Percentiles rank a stretch among this genome's conserved stretches.
Conservation (phyloP, 805 yeast species). For the Aciculoconidium aculeatum region DNA sequence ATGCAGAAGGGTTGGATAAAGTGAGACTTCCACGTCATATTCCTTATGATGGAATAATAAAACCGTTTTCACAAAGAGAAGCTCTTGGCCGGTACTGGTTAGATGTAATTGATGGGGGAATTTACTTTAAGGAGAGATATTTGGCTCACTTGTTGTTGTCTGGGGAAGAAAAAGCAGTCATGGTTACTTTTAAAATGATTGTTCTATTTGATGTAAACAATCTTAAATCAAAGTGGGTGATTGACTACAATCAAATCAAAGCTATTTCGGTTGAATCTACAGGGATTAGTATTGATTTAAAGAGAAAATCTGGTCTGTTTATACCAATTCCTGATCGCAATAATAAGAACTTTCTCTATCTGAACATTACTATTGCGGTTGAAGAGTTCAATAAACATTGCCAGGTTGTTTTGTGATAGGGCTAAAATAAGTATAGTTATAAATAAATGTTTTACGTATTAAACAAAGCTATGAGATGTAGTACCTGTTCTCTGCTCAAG, state of each 20-base stretch:
- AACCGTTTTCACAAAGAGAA: slow-evolving; percentile 71
- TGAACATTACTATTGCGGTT: slow-evolving; percentile 74
- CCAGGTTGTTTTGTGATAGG: slow-evolving; percentile 38
- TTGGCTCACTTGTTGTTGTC: slow-evolving; percentile 81
- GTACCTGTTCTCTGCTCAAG: slow-evolving; percentile 45
- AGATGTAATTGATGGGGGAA: slow-evolving; percentile 77
- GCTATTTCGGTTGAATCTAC: slow-evolving; percentile 71
- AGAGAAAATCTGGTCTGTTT: slow-evolving; percentile 50
- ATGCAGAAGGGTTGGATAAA: slow-evolving; percentile 67
- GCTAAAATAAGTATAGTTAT: slow-evolving; percentile 14
- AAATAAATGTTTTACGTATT: slow-evolving; percentile 4
- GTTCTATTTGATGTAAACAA: slow-evolving; percentile 59
- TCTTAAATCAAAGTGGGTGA: slow-evolving; percentile 65
- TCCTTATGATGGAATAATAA: slow-evolving; percentile 63
- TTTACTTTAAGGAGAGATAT: slow-evolving; percentile 64
- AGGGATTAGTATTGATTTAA: slow-evolving; percentile 66
- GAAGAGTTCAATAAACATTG: slow-evolving; percentile 68
- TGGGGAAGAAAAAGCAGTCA: slow-evolving; percentile 70
- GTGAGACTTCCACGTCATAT: slow-evolving; percentile 80
- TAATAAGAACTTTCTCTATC: slow-evolving; percentile 62
- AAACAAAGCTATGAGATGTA: slow-evolving; percentile 10
- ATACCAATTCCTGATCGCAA: slow-evolving; percentile 70
- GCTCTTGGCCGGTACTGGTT: slow-evolving; percentile 95
- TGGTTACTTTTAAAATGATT: slow-evolving; percentile 69
- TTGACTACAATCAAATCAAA: slow-evolving; percentile 56